A percentile compares a stretch with the other conserved stretches of the same genome.
phyloP scores from a whole-genome alignment of 78 protist genomes.

The Emiliania huxleyi region DNA sequence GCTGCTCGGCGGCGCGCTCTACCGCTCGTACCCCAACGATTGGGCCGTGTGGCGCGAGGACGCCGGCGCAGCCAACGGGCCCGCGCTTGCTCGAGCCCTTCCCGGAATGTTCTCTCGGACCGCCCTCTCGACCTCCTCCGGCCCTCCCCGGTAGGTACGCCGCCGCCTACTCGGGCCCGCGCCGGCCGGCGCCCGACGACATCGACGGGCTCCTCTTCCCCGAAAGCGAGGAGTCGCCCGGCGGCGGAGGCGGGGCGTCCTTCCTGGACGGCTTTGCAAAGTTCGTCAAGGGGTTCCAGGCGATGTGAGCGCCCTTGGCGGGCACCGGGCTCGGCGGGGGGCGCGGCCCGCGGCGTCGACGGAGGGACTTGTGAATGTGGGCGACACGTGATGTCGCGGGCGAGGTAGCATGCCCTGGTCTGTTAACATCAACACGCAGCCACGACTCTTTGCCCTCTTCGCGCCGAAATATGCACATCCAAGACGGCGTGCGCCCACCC shows the following conservation, averaged over 20 bases:
- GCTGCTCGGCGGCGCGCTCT: not conserved
- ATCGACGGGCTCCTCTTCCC: not conserved
- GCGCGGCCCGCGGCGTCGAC: too few relatives aligned
- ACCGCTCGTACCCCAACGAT: not conserved
- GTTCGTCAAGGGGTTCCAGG: not conserved
- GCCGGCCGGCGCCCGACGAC: not conserved
- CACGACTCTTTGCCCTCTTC: too few relatives aligned
- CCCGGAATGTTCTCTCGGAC: not conserved
- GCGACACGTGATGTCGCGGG: too few relatives aligned
- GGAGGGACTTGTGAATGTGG: too few relatives aligned
- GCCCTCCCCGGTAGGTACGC: not conserved
- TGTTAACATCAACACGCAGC: too few relatives aligned
- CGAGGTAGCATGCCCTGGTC: too few relatives aligned
- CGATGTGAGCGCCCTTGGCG: too few relatives aligned
- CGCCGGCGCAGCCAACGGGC: not conserved
- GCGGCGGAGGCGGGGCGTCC: not conserved
- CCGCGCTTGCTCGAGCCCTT: not conserved
- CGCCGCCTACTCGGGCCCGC: not conserved
- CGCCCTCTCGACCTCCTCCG: not conserved
- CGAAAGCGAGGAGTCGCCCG: not conserved
- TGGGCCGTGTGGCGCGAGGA: not conserved
- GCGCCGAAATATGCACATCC: too few relatives aligned
- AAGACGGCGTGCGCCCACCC: too few relatives aligned
- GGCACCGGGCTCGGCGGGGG: too few relatives aligned
- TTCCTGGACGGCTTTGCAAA: not conserved